Conservation (phyloP, 176 grass and related monocot species). For the Pontederia paniculata region DNA sequence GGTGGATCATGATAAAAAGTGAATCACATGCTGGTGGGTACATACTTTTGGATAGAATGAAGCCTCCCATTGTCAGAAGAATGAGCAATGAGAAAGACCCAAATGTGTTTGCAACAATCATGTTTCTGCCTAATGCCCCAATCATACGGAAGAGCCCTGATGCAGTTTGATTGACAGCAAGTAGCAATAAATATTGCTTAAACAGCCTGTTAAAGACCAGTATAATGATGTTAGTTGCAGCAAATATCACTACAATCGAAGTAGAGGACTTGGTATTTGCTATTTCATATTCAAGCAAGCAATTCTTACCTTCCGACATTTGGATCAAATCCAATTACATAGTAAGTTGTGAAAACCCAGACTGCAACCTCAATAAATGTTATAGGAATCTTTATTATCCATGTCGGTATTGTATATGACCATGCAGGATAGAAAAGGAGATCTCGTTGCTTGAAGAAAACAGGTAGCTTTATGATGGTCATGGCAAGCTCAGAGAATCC, state of each 20-base stretch:
- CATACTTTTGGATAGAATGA: slow-evolving; percentile 61
- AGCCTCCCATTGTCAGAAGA: slow-evolving; percentile 52
- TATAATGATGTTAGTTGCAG: no score
- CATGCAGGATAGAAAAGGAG: slow-evolving; percentile 69
- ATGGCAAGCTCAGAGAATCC: slow-evolving; percentile 57
- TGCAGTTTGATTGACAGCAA: slow-evolving; percentile 39
- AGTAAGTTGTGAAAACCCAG: slow-evolving; percentile 68
- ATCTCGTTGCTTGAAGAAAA: slow-evolving; percentile 84
- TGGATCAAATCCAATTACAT: slow-evolving; percentile 74
- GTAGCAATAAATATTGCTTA: slow-evolving; percentile 52
- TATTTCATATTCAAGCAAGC: background rate
- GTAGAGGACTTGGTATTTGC: background rate
- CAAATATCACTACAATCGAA: background rate
- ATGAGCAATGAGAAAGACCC: slow-evolving; percentile 47
- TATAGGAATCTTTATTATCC: slow-evolving; percentile 53
- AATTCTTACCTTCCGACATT: slow-evolving; percentile 41
- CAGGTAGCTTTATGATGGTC: slow-evolving; percentile 52
- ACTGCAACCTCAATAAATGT: slow-evolving; percentile 49
- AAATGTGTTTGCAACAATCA: slow-evolving; percentile 53
- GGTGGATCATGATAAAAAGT: background rate
- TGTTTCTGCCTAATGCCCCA: slow-evolving; percentile 49
- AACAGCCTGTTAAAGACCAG: slow-evolving; percentile 28
- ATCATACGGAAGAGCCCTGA: slow-evolving; percentile 53
- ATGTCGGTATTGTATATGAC: slow-evolving; percentile 55
- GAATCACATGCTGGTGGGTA: no score